Conservation (phyloP, 257 asterid species). For the Paulownia fortunei region DNA sequence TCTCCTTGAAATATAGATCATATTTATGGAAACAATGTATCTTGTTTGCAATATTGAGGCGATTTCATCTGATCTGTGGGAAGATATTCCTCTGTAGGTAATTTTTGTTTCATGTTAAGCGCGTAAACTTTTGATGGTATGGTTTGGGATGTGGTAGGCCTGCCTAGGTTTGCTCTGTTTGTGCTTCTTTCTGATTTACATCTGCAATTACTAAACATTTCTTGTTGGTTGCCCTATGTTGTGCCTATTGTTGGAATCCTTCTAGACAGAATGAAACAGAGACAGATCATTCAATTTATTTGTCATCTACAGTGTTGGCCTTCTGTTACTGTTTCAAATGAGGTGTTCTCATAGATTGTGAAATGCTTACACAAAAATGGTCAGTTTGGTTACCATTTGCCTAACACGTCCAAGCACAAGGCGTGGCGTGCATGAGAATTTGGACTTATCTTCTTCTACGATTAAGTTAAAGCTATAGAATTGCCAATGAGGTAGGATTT, state of each 20-base stretch:
- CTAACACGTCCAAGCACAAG: background rate
- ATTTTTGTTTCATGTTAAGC: background rate
- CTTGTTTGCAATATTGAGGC: background rate
- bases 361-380: background rate
- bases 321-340: background rate
- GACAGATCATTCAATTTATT: background rate
- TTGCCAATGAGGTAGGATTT: too few relatives aligned
- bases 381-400: background rate
- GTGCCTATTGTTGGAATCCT: background rate
- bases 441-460: background rate
- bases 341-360: too few relatives aligned
- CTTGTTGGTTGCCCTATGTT: background rate
- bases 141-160: background rate
- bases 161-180: background rate
- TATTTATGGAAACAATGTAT: background rate
- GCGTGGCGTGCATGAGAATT: too few relatives aligned
- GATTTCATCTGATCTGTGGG: background rate
- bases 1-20: constrained; percentile 1
- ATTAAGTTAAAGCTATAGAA: too few relatives aligned
- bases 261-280: background rate
- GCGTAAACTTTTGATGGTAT: background rate
- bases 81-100: background rate
- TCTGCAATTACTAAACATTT: background rate
- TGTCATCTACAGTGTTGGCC: background rate
- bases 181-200: background rate